Conservation (phyloP, 2,329 filamentous ascomycete genomes). For the Alternaria triticina region DNA sequence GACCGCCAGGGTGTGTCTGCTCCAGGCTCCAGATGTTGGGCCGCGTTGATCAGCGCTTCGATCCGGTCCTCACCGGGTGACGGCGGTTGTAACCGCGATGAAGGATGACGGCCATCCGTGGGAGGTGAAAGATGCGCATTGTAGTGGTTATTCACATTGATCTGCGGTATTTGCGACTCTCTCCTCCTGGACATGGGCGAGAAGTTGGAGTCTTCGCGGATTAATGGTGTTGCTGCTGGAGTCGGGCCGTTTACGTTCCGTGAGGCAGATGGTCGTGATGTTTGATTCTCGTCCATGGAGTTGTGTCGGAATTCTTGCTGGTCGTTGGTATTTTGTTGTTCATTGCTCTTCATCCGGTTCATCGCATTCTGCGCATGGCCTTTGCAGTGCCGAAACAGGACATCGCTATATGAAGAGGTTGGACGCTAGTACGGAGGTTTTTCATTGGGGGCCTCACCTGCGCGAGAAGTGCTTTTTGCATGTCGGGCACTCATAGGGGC, state of each 20-base stretch:
- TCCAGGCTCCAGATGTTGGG: constrained; percentile 44
- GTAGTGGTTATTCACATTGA: constrained; percentile 27
- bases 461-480: constrained; percentile 63
- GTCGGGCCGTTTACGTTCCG: constrained; percentile 27
- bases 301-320: constrained; percentile 25
- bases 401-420: constrained; percentile 49
- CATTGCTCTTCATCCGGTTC: constrained; percentile 43
- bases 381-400: constrained; percentile 60
- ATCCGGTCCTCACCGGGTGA: constrained; percentile 44
- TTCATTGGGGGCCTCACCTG: constrained; percentile 49
- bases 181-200: constrained; percentile 35
- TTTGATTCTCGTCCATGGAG: constrained; percentile 24
- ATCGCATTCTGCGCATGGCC: constrained; percentile 54
- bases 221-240: constrained; percentile 26
- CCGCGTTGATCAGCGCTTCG: constrained; percentile 48
- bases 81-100: constrained; percentile 22
- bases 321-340: constrained; percentile 36
- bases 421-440: constrained; percentile 20
- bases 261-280: constrained; percentile 17
- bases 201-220: constrained; percentile 31
- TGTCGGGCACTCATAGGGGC: constrained; percentile 60
- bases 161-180: constrained; percentile 30
- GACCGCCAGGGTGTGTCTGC: constrained; percentile 44
- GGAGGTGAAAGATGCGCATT: constrained; percentile 19
- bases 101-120: constrained; percentile 18